Evolutionary conservation across 495 filamentous ascomycete genomes (phyloP).

Genomic region (Sabuloglossum arenarium): DNA sequence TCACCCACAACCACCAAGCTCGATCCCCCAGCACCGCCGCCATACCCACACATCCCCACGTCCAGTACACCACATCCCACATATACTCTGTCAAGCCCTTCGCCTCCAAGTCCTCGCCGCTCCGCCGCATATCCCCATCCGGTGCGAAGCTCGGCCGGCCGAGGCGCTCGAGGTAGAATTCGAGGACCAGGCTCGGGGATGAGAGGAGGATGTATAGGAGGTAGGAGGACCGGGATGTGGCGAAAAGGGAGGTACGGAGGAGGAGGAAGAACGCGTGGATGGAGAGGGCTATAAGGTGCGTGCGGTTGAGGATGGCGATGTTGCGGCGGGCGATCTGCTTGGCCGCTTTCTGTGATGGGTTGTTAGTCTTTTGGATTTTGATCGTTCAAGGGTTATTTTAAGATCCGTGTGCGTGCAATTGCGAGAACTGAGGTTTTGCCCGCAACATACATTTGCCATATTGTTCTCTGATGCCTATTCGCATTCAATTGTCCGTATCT

Average conservation of each 20-base stretch:
- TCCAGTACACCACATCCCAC: constrained; percentile 92
- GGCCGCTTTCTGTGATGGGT: constrained; percentile 55
- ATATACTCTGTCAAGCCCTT: constrained; percentile 89
- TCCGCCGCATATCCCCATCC: constrained; percentile 44
- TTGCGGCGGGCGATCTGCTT: constrained; percentile 82
- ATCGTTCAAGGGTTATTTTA: no score
- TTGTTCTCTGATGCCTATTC: not conserved
- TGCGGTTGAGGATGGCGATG: constrained; percentile 45
- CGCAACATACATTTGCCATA: not conserved
- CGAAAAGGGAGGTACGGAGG: constrained; percentile 42
- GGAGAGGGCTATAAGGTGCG: constrained; percentile 48
- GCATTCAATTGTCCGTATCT: no score
- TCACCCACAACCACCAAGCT: constrained; percentile 47
- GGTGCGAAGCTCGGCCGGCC: constrained; percentile 53
- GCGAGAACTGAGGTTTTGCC: no score
- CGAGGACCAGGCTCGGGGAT: constrained; percentile 50
- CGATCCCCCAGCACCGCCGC: constrained; percentile 52
- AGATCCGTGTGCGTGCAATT: no score
- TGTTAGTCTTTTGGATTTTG: not conserved
- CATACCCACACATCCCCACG: constrained; percentile 45
- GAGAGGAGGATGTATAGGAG: constrained; percentile 51
- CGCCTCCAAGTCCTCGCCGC: constrained; percentile 77
- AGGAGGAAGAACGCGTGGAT: constrained; percentile 57
- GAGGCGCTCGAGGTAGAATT: constrained; percentile 63
- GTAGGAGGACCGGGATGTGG: constrained; percentile 32